Evolutionary conservation across 805 yeast genomes (phyloP).

Genomic region (Barnettozyma sucrosica): DNA sequence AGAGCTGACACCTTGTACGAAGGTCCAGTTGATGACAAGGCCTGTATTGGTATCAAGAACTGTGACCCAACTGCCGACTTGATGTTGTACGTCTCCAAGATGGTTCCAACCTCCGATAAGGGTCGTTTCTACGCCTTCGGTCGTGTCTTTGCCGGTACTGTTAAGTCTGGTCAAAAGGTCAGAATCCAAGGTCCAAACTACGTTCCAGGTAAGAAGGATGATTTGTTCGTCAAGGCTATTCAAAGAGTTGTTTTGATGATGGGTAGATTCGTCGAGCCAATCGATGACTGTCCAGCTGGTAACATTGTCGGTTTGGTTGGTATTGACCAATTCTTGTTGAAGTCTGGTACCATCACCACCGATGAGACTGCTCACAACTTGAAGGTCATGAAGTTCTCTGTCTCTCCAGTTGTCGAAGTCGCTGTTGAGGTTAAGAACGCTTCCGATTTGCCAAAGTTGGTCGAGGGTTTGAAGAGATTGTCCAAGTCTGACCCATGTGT

Average conservation of each 20-base stretch:
- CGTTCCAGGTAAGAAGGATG: constrained; percentile 97
- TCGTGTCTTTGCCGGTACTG: constrained; percentile 99
- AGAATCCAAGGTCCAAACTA: constrained; percentile 99
- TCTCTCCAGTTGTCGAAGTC: constrained; percentile 98
- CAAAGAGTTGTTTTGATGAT: constrained; percentile 99
- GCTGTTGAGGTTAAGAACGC: constrained; percentile 99
- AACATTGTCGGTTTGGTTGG: constrained; percentile 99
- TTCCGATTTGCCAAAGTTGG: constrained; percentile 97
- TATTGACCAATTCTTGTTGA: constrained; percentile 98
- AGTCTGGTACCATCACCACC: constrained; percentile 99
- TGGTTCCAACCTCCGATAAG: constrained; percentile 99
- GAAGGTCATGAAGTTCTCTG: constrained; percentile 99
- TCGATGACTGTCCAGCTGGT: constrained; percentile 99
- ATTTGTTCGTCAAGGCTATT: constrained; percentile 91
- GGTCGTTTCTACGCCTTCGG: constrained; percentile 99
- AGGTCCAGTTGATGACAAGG: constrained; percentile 94
- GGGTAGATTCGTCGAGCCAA: constrained; percentile 98
- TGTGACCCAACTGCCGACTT: constrained; percentile 98
- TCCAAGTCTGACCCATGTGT: constrained; percentile 99
- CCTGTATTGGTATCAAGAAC: constrained; percentile 88
- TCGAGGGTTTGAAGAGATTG: constrained; percentile 99
- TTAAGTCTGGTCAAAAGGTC: constrained; percentile 97
- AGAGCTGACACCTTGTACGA: constrained; percentile 99
- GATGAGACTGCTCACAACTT: constrained; percentile 95
- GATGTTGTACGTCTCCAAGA: constrained; percentile 99